Evolutionary conservation across 352 stramenopile species (phyloP), one percentile per base, ranked within the genome.

Genomic region (Pythium diclinum): DNA sequence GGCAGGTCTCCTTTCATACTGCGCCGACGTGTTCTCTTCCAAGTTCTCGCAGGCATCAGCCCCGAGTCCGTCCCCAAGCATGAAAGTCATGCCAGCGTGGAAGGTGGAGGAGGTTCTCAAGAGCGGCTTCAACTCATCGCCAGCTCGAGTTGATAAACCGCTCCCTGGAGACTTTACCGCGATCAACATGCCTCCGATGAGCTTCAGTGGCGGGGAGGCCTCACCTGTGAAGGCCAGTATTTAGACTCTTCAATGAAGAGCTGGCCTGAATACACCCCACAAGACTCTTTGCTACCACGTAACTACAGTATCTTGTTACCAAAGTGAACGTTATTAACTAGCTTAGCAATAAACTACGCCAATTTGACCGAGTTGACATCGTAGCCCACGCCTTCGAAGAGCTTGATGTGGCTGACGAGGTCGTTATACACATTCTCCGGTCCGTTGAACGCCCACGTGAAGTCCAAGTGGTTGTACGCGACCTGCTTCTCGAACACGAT

Each of bases 391-490:
- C 82, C 76, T 40, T 85, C 78, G 44, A 78, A 86, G 25, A 73
- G 58, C 59, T 77, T 73, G 56, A 91, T 84, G 19, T 91, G 74
- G 4, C 64, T 57, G 48, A 89, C 69, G 46, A 91, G 49, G 28
- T 84, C 67, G 62, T 77, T 49, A 63, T 91, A 91, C 54, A 91
- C 71, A 23, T 76, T 59, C 30, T 84, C 73, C 36, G 72, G 72
- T 32, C 72, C 76, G 40, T 88, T 85, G 68, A 72, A 79, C n/a
- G 70, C 76, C 81, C 81, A 91, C 28, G 78, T 88, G 66, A 83
- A 91, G 70, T 91, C 81, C 42, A 91, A 57, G 69, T 89, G 79
- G 63, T 85, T 88, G 68, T 80, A 88, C 64, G 59, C 32, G 48
- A 83, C 62, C 47, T 64, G 75, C 63, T 67, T 72, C 56, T 89